phyloP scores from a whole-genome alignment of 2,329 filamentous ascomycete genomes.

The Sarocladium oryzae region DNA sequence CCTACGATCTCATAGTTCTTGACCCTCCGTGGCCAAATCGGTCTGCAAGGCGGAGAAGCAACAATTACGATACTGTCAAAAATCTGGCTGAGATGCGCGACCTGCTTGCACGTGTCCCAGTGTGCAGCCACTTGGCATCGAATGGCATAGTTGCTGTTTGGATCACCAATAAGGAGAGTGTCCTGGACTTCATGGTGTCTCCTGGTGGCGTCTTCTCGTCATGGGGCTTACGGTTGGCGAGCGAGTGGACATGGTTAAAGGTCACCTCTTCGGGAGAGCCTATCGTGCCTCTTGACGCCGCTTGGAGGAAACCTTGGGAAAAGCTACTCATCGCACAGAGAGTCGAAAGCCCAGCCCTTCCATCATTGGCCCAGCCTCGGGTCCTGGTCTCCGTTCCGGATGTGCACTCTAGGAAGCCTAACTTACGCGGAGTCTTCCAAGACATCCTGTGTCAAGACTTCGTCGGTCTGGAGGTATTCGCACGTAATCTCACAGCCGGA shows the following conservation, averaged over 20 bases:
- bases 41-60: slow-evolving; percentile 57
- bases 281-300: slow-evolving; percentile 51
- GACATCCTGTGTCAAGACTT: slow-evolving; percentile 45
- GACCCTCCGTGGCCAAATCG: slow-evolving; percentile 81
- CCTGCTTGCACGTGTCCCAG: slow-evolving; percentile 49
- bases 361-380: slow-evolving; percentile 29
- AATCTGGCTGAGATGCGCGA: slow-evolving; percentile 38
- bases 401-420: slow-evolving; percentile 73
- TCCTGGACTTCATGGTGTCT: slow-evolving; percentile 47
- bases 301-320: slow-evolving; percentile 73
- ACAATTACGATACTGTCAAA: slow-evolving; percentile 41
- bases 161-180: slow-evolving; percentile 66
- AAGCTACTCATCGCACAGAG: slow-evolving; percentile 56
- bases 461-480: slow-evolving; percentile 67
- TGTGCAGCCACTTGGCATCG: slow-evolving; percentile 45
- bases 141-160: slow-evolving; percentile 62
- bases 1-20: slow-evolving; percentile 62
- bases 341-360: slow-evolving; percentile 21
- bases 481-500: slow-evolving; percentile 63
- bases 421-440: slow-evolving; percentile 54
- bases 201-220: slow-evolving; percentile 52
- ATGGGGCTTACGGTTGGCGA: slow-evolving; percentile 59
- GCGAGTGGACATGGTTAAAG: slow-evolving; percentile 79
- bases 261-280: slow-evolving; percentile 59
- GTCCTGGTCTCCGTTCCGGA: slow-evolving; percentile 67